These are phyloP conservation scores for Nothopassalora personata DNA, from an alignment of 2,329 filamentous ascomycete genomes.

Conservation along the genomic window DNA sequence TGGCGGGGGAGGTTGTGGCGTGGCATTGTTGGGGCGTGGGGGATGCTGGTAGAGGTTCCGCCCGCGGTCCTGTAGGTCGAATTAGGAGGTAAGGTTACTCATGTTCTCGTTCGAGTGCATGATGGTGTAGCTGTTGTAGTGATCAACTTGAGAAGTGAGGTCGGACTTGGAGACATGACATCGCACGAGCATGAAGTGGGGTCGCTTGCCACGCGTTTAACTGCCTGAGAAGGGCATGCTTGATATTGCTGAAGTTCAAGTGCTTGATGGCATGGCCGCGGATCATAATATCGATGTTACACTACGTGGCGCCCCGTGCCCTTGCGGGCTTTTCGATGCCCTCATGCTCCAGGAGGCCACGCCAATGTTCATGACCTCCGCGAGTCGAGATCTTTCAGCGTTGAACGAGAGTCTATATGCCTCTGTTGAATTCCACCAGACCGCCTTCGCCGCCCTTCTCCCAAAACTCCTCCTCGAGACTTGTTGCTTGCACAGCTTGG, in stretches of 20 bases:
- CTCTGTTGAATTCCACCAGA: conserved; percentile 93
- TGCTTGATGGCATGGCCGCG: too few relatives aligned
- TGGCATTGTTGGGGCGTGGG: neutral
- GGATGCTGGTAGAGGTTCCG: too few relatives aligned
- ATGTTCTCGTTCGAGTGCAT: too few relatives aligned
- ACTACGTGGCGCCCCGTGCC: neutral
- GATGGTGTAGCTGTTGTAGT: too few relatives aligned
- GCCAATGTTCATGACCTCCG: neutral
- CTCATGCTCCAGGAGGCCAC: neutral
- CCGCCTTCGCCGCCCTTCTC: conserved; percentile 71
- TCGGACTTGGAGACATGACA: neutral
- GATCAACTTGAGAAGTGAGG: neutral
- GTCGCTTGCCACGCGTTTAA: neutral
- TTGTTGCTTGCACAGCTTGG: conserved; percentile 70
- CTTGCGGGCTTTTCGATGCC: neutral
- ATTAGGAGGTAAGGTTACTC: too few relatives aligned
- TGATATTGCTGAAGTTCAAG: too few relatives aligned
- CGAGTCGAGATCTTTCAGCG: neutral
- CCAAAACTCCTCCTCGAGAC: conserved; percentile 81
- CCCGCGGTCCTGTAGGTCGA: too few relatives aligned
- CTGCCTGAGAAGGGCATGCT: too few relatives aligned
- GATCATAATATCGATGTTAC: neutral
- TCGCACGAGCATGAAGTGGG: neutral
- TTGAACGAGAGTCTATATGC: conserved; percentile 55
- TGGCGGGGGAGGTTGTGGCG: neutral